Conservation (phyloP, 345 rosid species). For the Acer yangbiense region DNA sequence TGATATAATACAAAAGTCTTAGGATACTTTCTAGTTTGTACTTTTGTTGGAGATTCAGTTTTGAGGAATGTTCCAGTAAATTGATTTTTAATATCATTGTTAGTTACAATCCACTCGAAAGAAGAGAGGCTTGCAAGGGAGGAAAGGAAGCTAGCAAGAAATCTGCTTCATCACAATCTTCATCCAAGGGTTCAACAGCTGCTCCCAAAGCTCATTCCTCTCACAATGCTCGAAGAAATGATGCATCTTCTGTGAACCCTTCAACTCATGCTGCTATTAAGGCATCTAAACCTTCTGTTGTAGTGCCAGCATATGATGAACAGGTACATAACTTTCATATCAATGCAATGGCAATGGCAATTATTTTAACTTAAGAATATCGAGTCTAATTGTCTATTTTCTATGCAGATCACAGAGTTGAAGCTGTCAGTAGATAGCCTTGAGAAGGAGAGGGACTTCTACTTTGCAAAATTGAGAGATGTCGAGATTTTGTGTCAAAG, state of each 20-base stretch:
- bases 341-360: neutral
- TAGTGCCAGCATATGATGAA: conserved; percentile 72
- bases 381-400: conserved; percentile 14
- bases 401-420: conserved; percentile 80
- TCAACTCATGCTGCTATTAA: conserved; percentile 53
- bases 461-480: conserved; percentile 86
- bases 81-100: neutral
- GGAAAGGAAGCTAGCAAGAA: conserved; percentile 86
- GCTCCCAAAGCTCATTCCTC: conserved; percentile 64
- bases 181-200: conserved; percentile 57
- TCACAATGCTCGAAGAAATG: conserved; percentile 57
- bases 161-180: conserved; percentile 57
- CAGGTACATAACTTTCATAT: conserved; percentile 44
- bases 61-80: neutral
- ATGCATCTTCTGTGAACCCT: conserved; percentile 45
- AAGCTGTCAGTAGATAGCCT: conserved; percentile 93
- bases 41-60: neutral
- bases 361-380: neutral
- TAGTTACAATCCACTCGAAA: conserved; percentile 87
- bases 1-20: neutral
- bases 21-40: neutral
- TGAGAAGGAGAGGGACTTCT: conserved; percentile 97
- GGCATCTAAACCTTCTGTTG: conserved; percentile 51
- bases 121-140: conserved; percentile 90
- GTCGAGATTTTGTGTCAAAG: conserved; percentile 87